Conservation (phyloP, 139 green algal genomes). For the Haematococcus sp. region DNA sequence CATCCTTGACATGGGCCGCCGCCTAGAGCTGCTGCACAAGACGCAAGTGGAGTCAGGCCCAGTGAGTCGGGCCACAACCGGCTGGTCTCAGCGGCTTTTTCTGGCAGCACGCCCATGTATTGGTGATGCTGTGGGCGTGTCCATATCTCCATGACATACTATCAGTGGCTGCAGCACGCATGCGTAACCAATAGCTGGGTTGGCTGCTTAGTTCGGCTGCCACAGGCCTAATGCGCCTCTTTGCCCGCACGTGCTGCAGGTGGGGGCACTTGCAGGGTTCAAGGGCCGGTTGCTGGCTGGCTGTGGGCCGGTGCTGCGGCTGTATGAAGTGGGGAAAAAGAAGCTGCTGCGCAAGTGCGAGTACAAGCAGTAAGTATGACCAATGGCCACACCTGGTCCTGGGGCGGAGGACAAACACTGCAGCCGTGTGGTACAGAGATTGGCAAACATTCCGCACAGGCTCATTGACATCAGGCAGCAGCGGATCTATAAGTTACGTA, state of each 20-base stretch:
- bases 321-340: slow-evolving; percentile 97
- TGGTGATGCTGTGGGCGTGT: too few relatives aligned
- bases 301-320: slow-evolving; percentile 76
- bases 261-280: slow-evolving; percentile 81
- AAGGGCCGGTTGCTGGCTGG: slow-evolving; percentile 89
- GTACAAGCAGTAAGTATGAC: slow-evolving; percentile 58
- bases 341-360: slow-evolving; percentile 98
- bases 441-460: not conserved
- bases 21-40: slow-evolving; percentile 88
- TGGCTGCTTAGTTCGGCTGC: too few relatives aligned
- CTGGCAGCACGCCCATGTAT: too few relatives aligned
- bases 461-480: not conserved
- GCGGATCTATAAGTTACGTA: not conserved
- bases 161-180: too few relatives aligned
- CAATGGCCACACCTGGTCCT: too few relatives aligned
- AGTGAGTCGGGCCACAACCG: not conserved
- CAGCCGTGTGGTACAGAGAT: too few relatives aligned
- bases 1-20: slow-evolving; percentile 62
- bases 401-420: too few relatives aligned
- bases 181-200: too few relatives aligned
- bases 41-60: slow-evolving; percentile 70
- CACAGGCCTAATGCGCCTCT: too few relatives aligned
- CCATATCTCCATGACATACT: too few relatives aligned
- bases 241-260: too few relatives aligned
- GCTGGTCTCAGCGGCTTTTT: too few relatives aligned